phyloP scores from a whole-genome alignment of 768 basidiomycete species.

The Coprinopsis sp. region DNA sequence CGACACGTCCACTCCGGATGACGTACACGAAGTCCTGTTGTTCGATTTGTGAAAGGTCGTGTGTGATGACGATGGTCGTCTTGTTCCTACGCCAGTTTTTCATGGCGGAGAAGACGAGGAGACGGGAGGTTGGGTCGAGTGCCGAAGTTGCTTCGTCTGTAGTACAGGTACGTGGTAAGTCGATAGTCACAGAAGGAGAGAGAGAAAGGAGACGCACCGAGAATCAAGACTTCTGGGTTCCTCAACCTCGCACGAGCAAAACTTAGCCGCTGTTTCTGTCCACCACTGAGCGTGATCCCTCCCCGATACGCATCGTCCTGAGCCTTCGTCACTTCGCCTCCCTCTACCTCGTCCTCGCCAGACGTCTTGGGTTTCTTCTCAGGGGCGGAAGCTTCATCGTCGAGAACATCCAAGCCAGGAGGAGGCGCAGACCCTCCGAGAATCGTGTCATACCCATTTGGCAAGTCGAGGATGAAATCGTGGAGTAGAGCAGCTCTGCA shows the following conservation, averaged over 20 bases:
- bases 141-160: constrained; percentile 79
- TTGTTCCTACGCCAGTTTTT: constrained; percentile 66
- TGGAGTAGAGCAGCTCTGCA: constrained; percentile 84
- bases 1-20: constrained; percentile 72
- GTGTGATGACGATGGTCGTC: constrained; percentile 93
- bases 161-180: constrained; percentile 40
- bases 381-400: no score
- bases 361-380: no score
- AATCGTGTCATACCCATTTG: constrained; percentile 81
- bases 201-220: constrained; percentile 74
- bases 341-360: no score
- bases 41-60: constrained; percentile 84
- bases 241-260: constrained; percentile 83
- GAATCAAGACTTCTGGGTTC: constrained; percentile 84
- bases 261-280: constrained; percentile 87
- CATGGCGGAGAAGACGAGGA: constrained; percentile 75
- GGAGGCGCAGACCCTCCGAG: constrained; percentile 48
- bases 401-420: background rate
- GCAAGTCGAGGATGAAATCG: constrained; percentile 81
- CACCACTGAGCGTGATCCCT: constrained; percentile 81
- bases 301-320: no score
- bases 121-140: constrained; percentile 81
- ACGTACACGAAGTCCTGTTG: constrained; percentile 86
- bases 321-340: no score
- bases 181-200: no score